A percentile compares a stretch with the other conserved stretches of the same genome.
These are phyloP conservation scores for Themeda triandra DNA, from an alignment of 176 grass and related monocot genomes.

Conservation along the genomic window DNA sequence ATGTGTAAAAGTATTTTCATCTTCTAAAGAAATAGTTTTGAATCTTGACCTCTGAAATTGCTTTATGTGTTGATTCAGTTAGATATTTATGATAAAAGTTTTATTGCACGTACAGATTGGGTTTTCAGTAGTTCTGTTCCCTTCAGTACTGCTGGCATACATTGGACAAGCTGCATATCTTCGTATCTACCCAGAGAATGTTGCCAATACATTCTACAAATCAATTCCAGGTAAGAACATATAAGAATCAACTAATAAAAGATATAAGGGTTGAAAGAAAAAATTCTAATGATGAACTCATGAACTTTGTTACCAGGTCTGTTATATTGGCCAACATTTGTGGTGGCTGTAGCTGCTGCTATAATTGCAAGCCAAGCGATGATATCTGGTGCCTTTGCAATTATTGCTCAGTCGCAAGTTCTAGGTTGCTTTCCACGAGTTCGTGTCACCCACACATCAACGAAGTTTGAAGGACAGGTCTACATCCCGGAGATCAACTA, in stretches of 20 bases:
- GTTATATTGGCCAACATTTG: conserved; percentile 64
- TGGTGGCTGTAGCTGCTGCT: conserved; percentile 55
- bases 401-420: conserved; percentile 58
- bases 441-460: conserved; percentile 60
- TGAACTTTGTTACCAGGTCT: conserved; percentile 30
- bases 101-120: conserved; percentile 48
- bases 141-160: conserved; percentile 59
- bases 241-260: conserved; percentile 20
- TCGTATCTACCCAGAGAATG: conserved; percentile 34
- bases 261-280: not conserved
- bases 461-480: conserved; percentile 62
- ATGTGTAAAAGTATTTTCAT: not conserved
- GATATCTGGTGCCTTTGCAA: conserved; percentile 72
- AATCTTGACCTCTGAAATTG: not conserved
- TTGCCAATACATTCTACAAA: conserved; percentile 65
- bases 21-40: not conserved
- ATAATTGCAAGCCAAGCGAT: conserved; percentile 77
- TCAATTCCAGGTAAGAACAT: conserved; percentile 60
- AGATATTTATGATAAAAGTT: conserved; percentile 9
- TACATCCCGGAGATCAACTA: conserved; percentile 81
- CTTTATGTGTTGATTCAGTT: not conserved
- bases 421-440: conserved; percentile 73
- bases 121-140: conserved; percentile 54
- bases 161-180: conserved; percentile 75
- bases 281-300: not conserved